Evolutionary conservation across 805 yeast species (phyloP), one percentile per base, ranked within the genome.

Genomic region (Myxozyma nipponensis): DNA sequence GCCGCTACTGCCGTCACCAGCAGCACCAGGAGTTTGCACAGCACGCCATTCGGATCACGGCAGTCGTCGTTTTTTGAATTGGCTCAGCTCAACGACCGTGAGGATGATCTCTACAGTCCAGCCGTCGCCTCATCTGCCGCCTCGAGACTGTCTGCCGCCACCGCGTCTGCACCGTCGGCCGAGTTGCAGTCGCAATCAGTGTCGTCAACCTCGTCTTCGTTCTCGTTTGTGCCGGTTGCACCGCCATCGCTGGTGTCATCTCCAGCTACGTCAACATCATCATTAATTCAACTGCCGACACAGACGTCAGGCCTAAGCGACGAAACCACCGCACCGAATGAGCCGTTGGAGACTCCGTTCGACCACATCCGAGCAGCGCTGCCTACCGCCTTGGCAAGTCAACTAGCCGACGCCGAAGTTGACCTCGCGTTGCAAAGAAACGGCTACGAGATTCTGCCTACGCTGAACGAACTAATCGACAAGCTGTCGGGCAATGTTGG

Each of bases 341-440:
- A 19, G 19, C 9, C 36, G 4, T 45, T 41, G 30, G 15, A 34
- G 26, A 48, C 56, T 21, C 56, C 56, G 25, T 52, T 52, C 30
- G 56, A 48, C 35, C 56, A 52, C 25, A 48, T 52, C 26, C 52
- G 56, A 19, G 44, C 50, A 17, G 52, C 56, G 3, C 42, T 52
- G 10, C 19, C 34, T 3, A 5, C 41, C 15, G 50, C 56, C 7
- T 26, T 35, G 3, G 48, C 52, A 3, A 43, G 39, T 5, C 35
- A 41, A 2, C 25, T 52, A 21, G 40, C 47, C 2, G 53, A 52
- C 35, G 32, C 44, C 3, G 52, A 39, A 9, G 44, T 52, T 9
- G 43, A 22, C 5, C 32, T 37, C 18, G 40, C 50, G 22, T 36
- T 52, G 10, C 51, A 52, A 18, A 42, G 43, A 18, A 52, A 52